Evolutionary conservation across 2,329 filamentous ascomycete species (phyloP).

Genomic region (Neonectria hederae): DNA sequence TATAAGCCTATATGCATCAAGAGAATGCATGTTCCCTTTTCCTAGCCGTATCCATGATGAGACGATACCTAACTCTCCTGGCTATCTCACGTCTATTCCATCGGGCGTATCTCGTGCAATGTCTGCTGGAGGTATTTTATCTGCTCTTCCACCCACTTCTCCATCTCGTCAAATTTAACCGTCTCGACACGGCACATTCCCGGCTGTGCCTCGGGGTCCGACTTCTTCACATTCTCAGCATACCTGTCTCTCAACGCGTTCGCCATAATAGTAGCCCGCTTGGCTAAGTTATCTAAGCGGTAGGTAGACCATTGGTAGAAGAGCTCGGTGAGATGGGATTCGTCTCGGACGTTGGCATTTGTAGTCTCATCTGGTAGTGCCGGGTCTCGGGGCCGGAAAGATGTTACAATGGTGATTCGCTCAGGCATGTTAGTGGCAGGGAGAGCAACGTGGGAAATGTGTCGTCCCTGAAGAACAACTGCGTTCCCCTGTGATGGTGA

Average conservation of each 20-base stretch:
- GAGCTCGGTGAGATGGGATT: conserved; percentile 41
- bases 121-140: conserved; percentile 45
- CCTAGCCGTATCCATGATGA: not conserved
- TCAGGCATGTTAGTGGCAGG: conserved; percentile 53
- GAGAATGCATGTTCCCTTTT: not conserved
- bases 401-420: conserved; percentile 58
- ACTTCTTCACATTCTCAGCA: conserved; percentile 34
- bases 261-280: conserved; percentile 30
- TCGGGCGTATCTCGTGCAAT: conserved; percentile 42
- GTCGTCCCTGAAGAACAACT: conserved; percentile 56
- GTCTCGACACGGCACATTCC: conserved; percentile 42
- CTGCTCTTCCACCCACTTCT: conserved; percentile 42
- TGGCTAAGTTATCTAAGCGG: conserved; percentile 39
- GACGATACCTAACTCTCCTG: too few species aligned
- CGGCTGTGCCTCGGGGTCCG: conserved; percentile 33
- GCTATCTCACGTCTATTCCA: not conserved
- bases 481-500: conserved; percentile 46
- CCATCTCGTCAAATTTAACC: conserved; percentile 37
- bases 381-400: conserved; percentile 53
- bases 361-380: conserved; percentile 53
- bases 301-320: conserved; percentile 46
- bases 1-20: not conserved
- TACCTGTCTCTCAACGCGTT: conserved; percentile 37
- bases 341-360: conserved; percentile 40
- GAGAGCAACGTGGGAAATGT: conserved; percentile 56